A percentile compares a stretch with the other conserved stretches of the same genome.
Conservation (phyloP, 495 filamentous ascomycete species). For the Bryoglossum gracile region DNA sequence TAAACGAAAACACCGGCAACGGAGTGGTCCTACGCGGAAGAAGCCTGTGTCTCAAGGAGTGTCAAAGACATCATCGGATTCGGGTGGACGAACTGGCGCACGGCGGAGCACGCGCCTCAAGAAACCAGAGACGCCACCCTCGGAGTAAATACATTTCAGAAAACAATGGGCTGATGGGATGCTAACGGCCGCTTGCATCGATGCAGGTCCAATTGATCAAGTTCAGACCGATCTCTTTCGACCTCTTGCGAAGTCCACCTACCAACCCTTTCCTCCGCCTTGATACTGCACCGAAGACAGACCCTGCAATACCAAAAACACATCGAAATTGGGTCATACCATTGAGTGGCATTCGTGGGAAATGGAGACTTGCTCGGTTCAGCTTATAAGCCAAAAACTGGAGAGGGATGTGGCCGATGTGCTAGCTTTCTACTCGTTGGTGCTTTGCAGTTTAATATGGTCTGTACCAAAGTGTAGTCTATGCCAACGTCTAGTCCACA, state of each 20-base stretch:
- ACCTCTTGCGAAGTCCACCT: constrained; percentile 9
- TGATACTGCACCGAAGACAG: constrained; percentile 13
- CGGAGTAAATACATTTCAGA: constrained; percentile 16
- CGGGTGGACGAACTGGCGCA: constrained; percentile 10
- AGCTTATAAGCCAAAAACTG: constrained; percentile 1
- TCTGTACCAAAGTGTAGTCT: too few relatives aligned
- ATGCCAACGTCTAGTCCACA: too few relatives aligned
- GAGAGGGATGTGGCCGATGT: background rate
- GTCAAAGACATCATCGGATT: constrained; percentile 12
- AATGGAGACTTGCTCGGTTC: constrained; percentile 8
- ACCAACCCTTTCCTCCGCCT: constrained; percentile 11
- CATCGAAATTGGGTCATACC: constrained; percentile 5
- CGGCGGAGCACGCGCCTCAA: constrained; percentile 13
- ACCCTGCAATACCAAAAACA: constrained; percentile 9
- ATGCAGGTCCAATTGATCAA: constrained; percentile 15
- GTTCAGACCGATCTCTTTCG: constrained; percentile 13
- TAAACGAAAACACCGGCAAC: constrained; percentile 16
- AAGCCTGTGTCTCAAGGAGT: constrained; percentile 12
- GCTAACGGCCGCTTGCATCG: constrained; percentile 15
- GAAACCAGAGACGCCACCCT: constrained; percentile 17
- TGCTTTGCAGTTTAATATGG: constrained; percentile 11
- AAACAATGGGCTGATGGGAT: constrained; percentile 14
- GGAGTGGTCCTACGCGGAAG: constrained; percentile 7
- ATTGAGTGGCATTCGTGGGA: constrained; percentile 7
- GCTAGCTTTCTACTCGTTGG: constrained; percentile 5